phyloP scores from a whole-genome alignment of 768 basidiomycete species.

The Leccinum uliginosum region DNA sequence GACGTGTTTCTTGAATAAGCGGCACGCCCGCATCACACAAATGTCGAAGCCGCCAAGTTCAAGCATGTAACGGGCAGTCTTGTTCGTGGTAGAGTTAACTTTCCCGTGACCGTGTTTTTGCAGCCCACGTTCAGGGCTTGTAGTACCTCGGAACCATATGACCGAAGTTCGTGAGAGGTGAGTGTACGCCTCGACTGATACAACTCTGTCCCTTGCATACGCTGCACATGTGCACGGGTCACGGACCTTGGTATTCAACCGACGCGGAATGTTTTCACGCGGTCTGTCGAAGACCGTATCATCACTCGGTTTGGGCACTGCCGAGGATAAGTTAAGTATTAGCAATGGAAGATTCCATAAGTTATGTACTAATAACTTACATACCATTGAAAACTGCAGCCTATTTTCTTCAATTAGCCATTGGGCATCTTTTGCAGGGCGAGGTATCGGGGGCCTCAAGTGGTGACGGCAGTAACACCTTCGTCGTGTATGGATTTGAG shows the following conservation, averaged over 20 bases:
- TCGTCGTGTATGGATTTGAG: not conserved
- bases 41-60: not conserved
- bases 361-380: too few relatives aligned
- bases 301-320: not conserved
- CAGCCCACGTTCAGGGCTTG: not conserved
- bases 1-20: not conserved
- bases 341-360: not conserved
- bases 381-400: not conserved
- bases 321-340: too few relatives aligned
- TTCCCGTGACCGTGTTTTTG: not conserved
- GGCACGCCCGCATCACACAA: not conserved
- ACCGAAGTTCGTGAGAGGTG: not conserved
- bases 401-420: not conserved
- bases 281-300: not conserved
- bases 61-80: too few relatives aligned
- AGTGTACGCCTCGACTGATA: not conserved
- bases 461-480: not conserved
- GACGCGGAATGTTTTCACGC: not conserved
- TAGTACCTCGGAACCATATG: not conserved
- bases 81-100: not conserved
- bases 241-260: not conserved
- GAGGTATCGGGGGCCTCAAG: too few relatives aligned
- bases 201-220: not conserved
- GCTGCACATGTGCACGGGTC: too few relatives aligned
- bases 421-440: not conserved